Evolutionary conservation across 257 asterid genomes (phyloP).

Genomic region (Nicotiana tabacum): DNA sequence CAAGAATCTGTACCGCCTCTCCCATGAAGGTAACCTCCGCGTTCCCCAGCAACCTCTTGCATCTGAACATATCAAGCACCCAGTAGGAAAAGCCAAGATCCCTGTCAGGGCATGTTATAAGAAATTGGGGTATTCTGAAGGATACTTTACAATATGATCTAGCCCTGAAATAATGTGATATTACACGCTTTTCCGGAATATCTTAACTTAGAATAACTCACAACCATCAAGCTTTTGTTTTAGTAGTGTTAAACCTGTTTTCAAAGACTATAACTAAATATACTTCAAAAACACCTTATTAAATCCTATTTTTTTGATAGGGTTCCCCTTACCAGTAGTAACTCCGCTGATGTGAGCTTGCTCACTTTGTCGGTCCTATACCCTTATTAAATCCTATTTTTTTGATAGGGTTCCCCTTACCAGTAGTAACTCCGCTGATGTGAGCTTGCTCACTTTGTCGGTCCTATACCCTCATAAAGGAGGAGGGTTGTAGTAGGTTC

Average conservation of each 20-base stretch:
- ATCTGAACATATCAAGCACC: constrained; percentile 70
- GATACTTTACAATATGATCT: neutral
- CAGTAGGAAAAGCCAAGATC: constrained; percentile 68
- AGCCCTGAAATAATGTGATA: neutral
- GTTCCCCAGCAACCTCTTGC: constrained; percentile 99
- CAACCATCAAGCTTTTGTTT: neutral
- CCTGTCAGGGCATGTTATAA: constrained; percentile 98
- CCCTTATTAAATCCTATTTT: neutral
- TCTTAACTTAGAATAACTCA: neutral
- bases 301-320: neutral
- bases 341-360: too few species aligned
- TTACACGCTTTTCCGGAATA: neutral
- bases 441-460: too few species aligned
- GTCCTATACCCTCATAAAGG: too few species aligned
- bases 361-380: too few species aligned
- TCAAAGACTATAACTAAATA: neutral
- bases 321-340: too few species aligned
- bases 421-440: too few species aligned
- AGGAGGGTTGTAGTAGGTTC: too few species aligned
- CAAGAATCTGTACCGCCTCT: constrained; percentile 74
- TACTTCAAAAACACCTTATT: neutral
- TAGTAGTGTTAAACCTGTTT: neutral
- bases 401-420: neutral
- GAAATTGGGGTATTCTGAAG: neutral
- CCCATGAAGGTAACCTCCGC: constrained; percentile 99